phyloP scores from a whole-genome alignment of 108 stramenopile genomes.

The Fistulifera solaris region DNA sequence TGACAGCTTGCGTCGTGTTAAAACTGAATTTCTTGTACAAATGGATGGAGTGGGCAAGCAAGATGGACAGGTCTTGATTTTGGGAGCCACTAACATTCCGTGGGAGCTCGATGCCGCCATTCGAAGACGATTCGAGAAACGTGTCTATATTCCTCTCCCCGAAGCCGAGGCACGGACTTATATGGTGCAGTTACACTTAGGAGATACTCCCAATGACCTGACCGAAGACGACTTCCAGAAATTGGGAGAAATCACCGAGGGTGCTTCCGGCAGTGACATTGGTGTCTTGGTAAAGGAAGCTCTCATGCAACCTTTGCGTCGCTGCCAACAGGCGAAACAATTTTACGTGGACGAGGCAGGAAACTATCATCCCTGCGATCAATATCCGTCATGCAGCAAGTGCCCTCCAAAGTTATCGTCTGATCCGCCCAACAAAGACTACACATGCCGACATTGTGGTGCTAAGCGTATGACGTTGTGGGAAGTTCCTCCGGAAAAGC shows the following conservation, averaged over 20 bases:
- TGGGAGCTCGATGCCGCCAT: constrained; percentile 99
- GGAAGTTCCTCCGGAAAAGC: constrained; percentile 82
- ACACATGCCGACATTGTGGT: constrained; percentile 81
- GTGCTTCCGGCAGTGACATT: constrained; percentile 91
- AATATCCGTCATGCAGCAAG: constrained; percentile 84
- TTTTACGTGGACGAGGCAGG: constrained; percentile 57
- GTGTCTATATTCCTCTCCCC: constrained; percentile 98
- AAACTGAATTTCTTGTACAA: constrained; percentile 99
- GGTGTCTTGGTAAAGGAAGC: constrained; percentile 95
- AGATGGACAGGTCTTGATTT: constrained; percentile 72
- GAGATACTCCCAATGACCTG: constrained; percentile 84
- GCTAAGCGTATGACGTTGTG: constrained; percentile 86
- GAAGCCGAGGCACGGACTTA: constrained; percentile 73
- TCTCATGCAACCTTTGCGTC: constrained; percentile 92
- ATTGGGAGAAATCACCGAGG: constrained; percentile 75
- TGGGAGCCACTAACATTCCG: constrained; percentile 98
- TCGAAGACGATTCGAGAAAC: constrained; percentile 97
- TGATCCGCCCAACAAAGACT: constrained; percentile 51
- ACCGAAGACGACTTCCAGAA: constrained; percentile 73
- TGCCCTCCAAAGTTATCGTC: constrained; percentile 86
- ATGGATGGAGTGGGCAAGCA: constrained; percentile 95
- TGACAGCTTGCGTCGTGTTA: constrained; percentile 88
- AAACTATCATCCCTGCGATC: constrained; percentile 56
- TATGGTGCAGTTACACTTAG: constrained; percentile 91
- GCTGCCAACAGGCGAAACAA: constrained; percentile 93